Evolutionary conservation across 1,139 yeast species (phyloP).

Genomic region (Kazachstania sp.): DNA sequence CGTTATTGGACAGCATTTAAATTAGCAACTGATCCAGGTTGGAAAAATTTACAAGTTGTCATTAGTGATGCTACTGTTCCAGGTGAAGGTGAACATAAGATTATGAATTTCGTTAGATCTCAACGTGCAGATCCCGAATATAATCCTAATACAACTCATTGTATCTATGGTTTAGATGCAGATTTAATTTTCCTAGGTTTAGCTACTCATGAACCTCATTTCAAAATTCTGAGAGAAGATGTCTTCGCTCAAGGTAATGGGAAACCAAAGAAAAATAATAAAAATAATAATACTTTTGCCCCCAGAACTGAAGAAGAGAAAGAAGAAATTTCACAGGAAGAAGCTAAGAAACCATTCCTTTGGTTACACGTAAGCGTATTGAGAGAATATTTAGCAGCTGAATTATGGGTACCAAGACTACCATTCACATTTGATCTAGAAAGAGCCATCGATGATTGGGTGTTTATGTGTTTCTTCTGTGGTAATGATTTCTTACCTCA

Average conservation of each 20-base stretch:
- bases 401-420: conserved; percentile 60
- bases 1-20: conserved; percentile 89
- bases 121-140: conserved; percentile 81
- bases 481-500: conserved; percentile 99
- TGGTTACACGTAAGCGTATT: conserved; percentile 89
- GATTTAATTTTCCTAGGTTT: conserved; percentile 93
- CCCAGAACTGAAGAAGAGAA: conserved; percentile 56
- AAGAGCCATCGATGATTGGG: conserved; percentile 98
- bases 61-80: conserved; percentile 96
- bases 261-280: conserved; percentile 28
- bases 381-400: conserved; percentile 81
- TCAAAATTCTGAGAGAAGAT: conserved; percentile 87
- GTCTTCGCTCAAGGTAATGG: conserved; percentile 65
- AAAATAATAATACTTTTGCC: conserved; percentile 26
- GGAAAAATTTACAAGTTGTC: conserved; percentile 78
- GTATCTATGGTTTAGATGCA: conserved; percentile 95
- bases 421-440: conserved; percentile 80
- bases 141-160: conserved; percentile 83
- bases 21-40: conserved; percentile 76
- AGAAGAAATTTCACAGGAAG: conserved; percentile 44
- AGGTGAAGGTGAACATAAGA: conserved; percentile 98
- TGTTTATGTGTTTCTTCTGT: conserved; percentile 95
- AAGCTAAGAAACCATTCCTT: conserved; percentile 73
- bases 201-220: conserved; percentile 96
- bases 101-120: conserved; percentile 85